Percentiles rank a stretch among this genome's conserved stretches.
phyloP scores from a whole-genome alignment of 164 flowering plant species.

The Berberis thunbergii region DNA sequence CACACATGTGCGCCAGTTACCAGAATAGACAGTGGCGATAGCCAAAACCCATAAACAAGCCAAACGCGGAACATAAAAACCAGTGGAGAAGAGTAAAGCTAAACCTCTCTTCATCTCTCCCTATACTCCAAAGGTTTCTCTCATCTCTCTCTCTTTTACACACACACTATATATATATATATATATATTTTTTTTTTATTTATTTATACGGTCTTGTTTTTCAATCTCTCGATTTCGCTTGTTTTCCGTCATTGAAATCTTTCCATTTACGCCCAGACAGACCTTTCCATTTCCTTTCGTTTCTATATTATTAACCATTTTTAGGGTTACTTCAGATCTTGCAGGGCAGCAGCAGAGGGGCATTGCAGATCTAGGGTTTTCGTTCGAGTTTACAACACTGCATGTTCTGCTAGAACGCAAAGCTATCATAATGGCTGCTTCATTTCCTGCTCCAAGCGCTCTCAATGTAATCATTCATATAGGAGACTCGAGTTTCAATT shows the following conservation, averaged over 20 bases:
- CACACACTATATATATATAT: not conserved
- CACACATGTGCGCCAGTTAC: too few relatives aligned
- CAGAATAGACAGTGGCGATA: too few relatives aligned
- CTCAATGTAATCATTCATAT: not conserved
- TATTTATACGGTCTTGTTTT: not conserved
- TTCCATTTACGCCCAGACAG: not conserved
- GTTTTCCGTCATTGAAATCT: too few relatives aligned
- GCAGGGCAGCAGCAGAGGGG: not conserved
- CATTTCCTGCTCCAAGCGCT: slow-evolving; percentile 22
- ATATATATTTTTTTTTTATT: too few relatives aligned
- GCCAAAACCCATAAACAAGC: too few relatives aligned
- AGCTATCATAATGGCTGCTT: slow-evolving; percentile 31
- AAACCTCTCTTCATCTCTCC: too few relatives aligned
- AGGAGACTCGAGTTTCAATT: not conserved
- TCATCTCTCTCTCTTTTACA: not conserved
- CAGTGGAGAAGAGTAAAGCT: too few relatives aligned
- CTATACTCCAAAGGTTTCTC: too few relatives aligned
- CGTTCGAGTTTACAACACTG: not conserved
- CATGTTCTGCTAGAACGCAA: slow-evolving; percentile 4
- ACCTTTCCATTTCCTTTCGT: not conserved
- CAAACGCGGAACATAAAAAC: too few relatives aligned
- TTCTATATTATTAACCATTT: too few relatives aligned
- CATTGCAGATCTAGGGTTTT: slow-evolving; percentile 25
- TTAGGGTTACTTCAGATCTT: not conserved
- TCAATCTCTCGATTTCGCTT: not conserved